phyloP scores from a whole-genome alignment of 108 stramenopile genomes.

The Bacterosira constricta region DNA sequence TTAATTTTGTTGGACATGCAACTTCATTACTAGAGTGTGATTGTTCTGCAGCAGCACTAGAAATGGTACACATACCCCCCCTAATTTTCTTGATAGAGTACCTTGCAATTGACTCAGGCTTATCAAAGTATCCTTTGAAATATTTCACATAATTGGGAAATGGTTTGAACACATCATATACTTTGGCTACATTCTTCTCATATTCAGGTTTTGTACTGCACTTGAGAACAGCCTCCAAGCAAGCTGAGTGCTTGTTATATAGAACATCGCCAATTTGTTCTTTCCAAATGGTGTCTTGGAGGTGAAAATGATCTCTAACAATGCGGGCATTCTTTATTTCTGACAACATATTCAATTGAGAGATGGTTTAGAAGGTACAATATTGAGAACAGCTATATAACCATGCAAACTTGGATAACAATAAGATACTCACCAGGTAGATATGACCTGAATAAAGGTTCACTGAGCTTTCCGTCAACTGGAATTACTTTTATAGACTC shows the following conservation, averaged over 20 bases:
- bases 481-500: background rate
- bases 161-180: background rate
- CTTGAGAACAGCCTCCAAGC: background rate
- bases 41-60: background rate
- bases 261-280: background rate
- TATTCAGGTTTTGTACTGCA: background rate
- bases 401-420: too few species aligned
- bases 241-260: background rate
- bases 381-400: too few species aligned
- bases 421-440: background rate
- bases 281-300: background rate
- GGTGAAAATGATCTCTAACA: background rate
- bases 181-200: background rate
- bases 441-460: background rate
- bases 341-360: background rate
- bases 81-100: background rate
- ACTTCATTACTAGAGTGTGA: background rate
- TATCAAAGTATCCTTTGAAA: too few species aligned
- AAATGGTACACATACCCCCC: background rate
- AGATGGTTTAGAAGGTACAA: background rate
- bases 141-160: background rate
- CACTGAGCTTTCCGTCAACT: background rate
- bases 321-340: background rate
- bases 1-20: background rate
- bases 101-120: background rate